Conservation (phyloP, 768 basidiomycete species). For the Termitomyces sp. region DNA sequence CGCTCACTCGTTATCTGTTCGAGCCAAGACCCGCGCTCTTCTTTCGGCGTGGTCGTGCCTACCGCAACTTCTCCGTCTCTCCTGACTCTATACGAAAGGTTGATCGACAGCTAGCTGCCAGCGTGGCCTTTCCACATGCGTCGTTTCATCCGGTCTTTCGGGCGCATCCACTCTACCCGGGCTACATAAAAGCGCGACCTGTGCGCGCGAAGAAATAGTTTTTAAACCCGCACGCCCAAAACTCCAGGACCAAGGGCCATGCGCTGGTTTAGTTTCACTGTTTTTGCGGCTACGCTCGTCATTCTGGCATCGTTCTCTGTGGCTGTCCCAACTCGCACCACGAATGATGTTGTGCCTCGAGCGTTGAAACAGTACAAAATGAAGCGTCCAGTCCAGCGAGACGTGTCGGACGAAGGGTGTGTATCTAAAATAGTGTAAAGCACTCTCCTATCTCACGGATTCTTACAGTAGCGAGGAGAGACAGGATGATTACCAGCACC, state of each 20-base stretch:
- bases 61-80: constrained; percentile 8
- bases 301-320: constrained; percentile 6
- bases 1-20: constrained; percentile 1
- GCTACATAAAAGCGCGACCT: constrained; percentile 8
- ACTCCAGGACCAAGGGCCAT: constrained; percentile 1
- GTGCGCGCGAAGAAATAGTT: background rate
- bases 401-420: background rate
- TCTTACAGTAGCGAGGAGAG: background rate
- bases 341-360: constrained; percentile 1
- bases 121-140: constrained; percentile 5
- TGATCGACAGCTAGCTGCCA: constrained; percentile 13
- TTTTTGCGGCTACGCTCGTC: constrained; percentile 2
- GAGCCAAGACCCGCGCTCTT: constrained; percentile 10
- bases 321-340: constrained; percentile 7
- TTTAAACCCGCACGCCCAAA: background rate
- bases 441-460: background rate
- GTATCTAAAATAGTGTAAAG: background rate
- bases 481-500: background rate
- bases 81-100: constrained; percentile 12
- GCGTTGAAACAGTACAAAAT: constrained; percentile 18
- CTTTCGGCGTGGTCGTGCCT: constrained; percentile 11
- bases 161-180: background rate
- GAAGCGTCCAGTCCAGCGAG: constrained; percentile 10
- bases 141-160: constrained; percentile 8
- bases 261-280: constrained; percentile 9